These are phyloP conservation scores for Entrophospora sp. DNA, from an alignment of 192 early-diverging fungal species.

Conservation along the genomic window DNA sequence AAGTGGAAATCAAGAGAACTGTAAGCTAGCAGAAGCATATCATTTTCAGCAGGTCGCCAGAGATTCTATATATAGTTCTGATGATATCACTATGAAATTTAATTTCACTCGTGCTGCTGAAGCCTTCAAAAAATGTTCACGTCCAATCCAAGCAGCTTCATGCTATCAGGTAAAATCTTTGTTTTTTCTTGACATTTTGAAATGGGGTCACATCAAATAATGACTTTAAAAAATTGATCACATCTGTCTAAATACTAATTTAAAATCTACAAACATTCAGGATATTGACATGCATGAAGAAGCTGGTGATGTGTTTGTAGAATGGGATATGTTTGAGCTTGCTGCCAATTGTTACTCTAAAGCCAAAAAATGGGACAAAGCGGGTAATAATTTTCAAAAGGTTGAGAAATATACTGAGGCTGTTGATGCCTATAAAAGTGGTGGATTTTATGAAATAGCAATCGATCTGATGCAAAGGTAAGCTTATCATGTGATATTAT, in stretches of 20 bases:
- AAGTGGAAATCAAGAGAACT: not conserved
- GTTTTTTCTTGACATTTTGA: not conserved
- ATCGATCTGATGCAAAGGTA: too few species aligned
- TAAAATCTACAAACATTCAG: not conserved
- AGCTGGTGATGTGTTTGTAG: too few species aligned
- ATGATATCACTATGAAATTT: not conserved
- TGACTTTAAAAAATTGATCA: not conserved
- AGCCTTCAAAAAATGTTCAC: not conserved
- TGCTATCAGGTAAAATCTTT: conserved; percentile 1
- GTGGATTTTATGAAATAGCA: not conserved
- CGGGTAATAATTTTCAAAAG: too few species aligned
- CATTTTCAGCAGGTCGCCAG: conserved; percentile 4
- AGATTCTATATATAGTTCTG: not conserved
- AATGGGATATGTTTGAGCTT: too few species aligned
- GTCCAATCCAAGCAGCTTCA: not conserved
- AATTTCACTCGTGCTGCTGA: not conserved
- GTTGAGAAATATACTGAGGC: not conserved
- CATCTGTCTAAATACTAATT: not conserved
- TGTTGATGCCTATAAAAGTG: not conserved
- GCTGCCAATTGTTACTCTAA: not conserved
- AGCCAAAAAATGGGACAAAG: not conserved
- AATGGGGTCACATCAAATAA: too few species aligned
- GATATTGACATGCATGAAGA: not conserved
- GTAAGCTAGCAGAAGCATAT: not conserved
- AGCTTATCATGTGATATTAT: too few species aligned